Evolutionary conservation across 345 rosid genomes (phyloP), one percentile per base, ranked within the genome.

Genomic region (Euphorbia lathyris): DNA sequence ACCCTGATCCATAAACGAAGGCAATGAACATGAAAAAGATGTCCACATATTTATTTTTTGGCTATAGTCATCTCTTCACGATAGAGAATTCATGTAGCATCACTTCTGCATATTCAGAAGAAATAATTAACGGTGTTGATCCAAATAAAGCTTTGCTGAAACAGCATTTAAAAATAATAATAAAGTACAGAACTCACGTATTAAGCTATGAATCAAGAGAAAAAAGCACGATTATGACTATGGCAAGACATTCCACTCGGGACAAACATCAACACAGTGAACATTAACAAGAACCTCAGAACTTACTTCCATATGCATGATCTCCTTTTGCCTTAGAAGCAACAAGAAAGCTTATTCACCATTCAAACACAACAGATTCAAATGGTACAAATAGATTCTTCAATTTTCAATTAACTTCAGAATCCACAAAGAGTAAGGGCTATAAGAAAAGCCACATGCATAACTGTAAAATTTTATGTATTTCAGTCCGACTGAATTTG

Each of bases 41-140:
- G 98, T 48, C 98, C 98, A 76, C 98, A 94, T 25, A 87, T 69
- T 77, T 91, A 81, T 76, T 94, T 94, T 83, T 94, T 94, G 12
- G 97, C 98, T 27, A 86, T 76, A 36, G 87, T 91, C 98, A 91
- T 94, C 91, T 94, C 98, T 81, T 94, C 98, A 65, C 97, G 98
- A 70, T 97, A 91, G 55, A 94, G 88, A 74, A 94, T 94, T 77
- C 98, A 94, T 27, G 98, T 94, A 51, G 88, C 92, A 47, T 94
- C 98, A 74, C 84, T 87, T 87, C 97, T 94, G 90, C 80, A 82
- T 26, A 76, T 42, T 73, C 79, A 83, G 25, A 11, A 66, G 19
- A 75, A 80, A 58, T 27, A 72, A 63, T 55, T 58, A 78, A 59
- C 27, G 61, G 73, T 22, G 59, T 60, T 40, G 32, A 38, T 71